Evolutionary conservation across 2,329 filamentous ascomycete genomes (phyloP), one percentile per base, ranked within the genome.

Genomic region (Neoascochyta sp.): DNA sequence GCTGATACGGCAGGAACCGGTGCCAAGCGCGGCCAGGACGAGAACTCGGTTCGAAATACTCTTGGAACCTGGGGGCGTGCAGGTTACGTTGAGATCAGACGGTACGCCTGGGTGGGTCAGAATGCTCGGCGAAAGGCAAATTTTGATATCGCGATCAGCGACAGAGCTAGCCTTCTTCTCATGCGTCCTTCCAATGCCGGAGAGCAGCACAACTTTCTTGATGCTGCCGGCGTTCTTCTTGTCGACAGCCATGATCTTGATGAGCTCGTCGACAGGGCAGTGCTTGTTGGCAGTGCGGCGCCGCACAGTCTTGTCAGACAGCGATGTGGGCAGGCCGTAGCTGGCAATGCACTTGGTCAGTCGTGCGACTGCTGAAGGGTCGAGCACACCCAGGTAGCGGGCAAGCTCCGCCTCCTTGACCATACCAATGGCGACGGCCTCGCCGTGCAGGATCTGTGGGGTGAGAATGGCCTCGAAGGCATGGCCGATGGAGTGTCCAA

Each of bases 401-500:
- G 92, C 86, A 32, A 98, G 70, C 62, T 96, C 92, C 8, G 90
- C 92, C 65, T 98, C 92, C 62, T 93, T 95, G 37, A 96, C 86
- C 92, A 98, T 98, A 15, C 92, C 92, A 48, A 98, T 94, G 13
- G 92, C 87, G 8, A 98, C 90, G 42, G 86, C 88, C 61, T 98
- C 92, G 39, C 92, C 92, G 55, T 98, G 92, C 5, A 98, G 77
- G 20, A 98, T 80, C 63, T 98, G 90, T 0, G 92, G 92, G 0
- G 93, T 94, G 22, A 96, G 73, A 24, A 98, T 88, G 16, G 92
- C 92, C 66, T 98, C 92, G 51, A 90, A 88, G 11, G 92, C 92
- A 64, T 98, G 92, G 9, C 92, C 92, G 46, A 98, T 96, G 1
- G 92, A 96, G 62, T 98, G 92, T 17, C 92, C 92, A 65, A 95